Evolutionary conservation across 2,329 filamentous ascomycete genomes (phyloP).

Genomic region (Clarireedia hainanense): DNA sequence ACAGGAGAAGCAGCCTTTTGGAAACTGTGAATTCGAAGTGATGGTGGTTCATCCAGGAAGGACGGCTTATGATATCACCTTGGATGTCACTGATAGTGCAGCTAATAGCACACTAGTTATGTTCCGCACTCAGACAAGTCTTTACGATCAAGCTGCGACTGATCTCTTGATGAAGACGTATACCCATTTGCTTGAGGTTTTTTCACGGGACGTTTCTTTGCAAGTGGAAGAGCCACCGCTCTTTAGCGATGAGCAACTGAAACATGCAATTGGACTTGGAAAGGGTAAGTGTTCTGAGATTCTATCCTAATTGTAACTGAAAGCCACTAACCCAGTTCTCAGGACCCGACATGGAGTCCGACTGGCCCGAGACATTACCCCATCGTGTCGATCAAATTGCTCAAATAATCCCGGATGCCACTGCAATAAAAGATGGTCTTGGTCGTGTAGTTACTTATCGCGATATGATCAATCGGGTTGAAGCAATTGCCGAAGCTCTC

Average conservation of each 20-base stretch:
- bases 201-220: background rate
- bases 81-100: background rate
- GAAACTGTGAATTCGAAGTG: constrained; percentile 20
- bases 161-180: background rate
- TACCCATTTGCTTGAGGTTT: background rate
- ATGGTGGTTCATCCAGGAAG: constrained; percentile 10
- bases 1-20: constrained; percentile 22
- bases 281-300: background rate
- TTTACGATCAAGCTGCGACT: background rate
- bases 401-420: background rate
- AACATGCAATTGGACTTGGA: background rate
- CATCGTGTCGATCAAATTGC: background rate
- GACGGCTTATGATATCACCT: constrained; percentile 9
- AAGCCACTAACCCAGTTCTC: background rate
- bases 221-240: background rate
- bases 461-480: background rate
- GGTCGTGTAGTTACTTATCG: background rate
- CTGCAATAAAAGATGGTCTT: background rate
- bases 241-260: background rate
- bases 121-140: background rate
- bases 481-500: background rate
- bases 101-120: background rate
- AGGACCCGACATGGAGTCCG: background rate
- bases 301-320: background rate
- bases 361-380: constrained; percentile 1